Percentiles rank a stretch among this genome's conserved stretches.
phyloP scores from a whole-genome alignment of 2,329 filamentous ascomycete species.

The Cladobotryum mycophilum region DNA sequence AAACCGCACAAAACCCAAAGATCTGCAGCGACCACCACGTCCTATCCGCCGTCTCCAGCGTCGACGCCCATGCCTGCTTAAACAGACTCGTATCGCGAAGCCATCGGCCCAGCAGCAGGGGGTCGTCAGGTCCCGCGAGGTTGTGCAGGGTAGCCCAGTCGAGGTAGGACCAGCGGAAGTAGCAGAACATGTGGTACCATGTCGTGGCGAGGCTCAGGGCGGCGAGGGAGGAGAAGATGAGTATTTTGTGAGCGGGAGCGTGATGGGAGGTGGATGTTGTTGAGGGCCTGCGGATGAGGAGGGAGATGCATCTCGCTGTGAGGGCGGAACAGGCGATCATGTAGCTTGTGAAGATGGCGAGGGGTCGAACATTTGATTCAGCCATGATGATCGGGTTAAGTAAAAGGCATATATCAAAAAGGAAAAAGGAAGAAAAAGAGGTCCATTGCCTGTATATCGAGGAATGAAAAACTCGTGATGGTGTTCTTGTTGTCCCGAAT shows the following conservation, averaged over 20 bases:
- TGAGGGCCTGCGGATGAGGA: conserved; percentile 8
- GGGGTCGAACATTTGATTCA: conserved; percentile 15
- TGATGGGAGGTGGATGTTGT: background rate
- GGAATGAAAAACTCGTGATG: background rate
- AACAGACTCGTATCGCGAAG: conserved; percentile 22
- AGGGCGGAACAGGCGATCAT: conserved; percentile 14
- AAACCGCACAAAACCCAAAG: conserved; percentile 21
- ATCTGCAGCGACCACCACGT: conserved; percentile 24
- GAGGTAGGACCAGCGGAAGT: conserved; percentile 19
- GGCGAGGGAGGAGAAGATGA: conserved; percentile 17
- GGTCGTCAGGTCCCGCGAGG: background rate
- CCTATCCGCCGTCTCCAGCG: conserved; percentile 16
- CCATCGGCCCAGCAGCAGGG: conserved; percentile 18
- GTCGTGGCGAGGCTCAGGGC: conserved; percentile 20
- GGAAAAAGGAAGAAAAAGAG: no score
- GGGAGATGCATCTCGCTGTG: conserved; percentile 13
- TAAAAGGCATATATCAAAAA: no score
- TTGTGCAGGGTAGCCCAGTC: conserved; percentile 4
- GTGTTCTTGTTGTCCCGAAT: no score
- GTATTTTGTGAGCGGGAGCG: conserved; percentile 7
- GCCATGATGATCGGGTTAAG: background rate
- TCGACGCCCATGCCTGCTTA: conserved; percentile 22
- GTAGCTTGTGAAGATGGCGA: conserved; percentile 19
- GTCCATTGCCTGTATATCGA: no score
- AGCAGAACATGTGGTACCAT: conserved; percentile 22